Evolutionary conservation across 1,139 yeast genomes (phyloP), one percentile per base, ranked within the genome.

Genomic region (Candida sanyaensis): DNA sequence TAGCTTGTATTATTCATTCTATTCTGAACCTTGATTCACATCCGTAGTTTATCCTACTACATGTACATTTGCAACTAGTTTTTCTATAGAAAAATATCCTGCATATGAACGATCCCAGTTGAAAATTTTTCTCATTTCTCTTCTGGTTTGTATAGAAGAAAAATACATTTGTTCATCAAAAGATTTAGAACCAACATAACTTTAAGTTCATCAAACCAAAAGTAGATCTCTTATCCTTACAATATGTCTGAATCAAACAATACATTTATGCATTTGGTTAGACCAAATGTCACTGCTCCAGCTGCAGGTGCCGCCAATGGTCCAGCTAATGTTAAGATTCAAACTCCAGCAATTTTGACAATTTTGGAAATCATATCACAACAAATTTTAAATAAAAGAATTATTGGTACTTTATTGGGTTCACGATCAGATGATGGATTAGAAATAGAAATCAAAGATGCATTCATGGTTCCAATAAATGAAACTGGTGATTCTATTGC

Each of bases 361-460:
- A 81, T 90, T 52, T 65, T 76, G 51, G 80, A 75, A 58, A 74
- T 74, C 51, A 72, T 76, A 29, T 69, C 80, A 44, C 73, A 72
- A 58, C 79, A 75, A 60, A 68, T 65, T 29, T 66, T 73, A 45
- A 69, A 76, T 54, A 78, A 79, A 56, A 78, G 96, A 66, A 83
- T 86, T 55, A 85, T 90, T 57, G 97, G 97, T 51, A 87, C 96
- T 8, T 77, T 90, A 49, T 73, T 90, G 45, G 97, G 97, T 36
- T 73, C 80, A 45, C 80, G 96, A 65, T 86, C 93, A 17, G 96
- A 89, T 55, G 96, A 89, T 64, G 96, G 96, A n/a, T 69, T 81
- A 28, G 88, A 81, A 59, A 77, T 87, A 43, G 95, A 86, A 61
- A 75, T 90, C 57, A 80, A 84, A 61, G 88, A 83, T 55, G 89